phyloP scores from a whole-genome alignment of 208 protist species.

The Acanthamoeba healyi region DNA sequence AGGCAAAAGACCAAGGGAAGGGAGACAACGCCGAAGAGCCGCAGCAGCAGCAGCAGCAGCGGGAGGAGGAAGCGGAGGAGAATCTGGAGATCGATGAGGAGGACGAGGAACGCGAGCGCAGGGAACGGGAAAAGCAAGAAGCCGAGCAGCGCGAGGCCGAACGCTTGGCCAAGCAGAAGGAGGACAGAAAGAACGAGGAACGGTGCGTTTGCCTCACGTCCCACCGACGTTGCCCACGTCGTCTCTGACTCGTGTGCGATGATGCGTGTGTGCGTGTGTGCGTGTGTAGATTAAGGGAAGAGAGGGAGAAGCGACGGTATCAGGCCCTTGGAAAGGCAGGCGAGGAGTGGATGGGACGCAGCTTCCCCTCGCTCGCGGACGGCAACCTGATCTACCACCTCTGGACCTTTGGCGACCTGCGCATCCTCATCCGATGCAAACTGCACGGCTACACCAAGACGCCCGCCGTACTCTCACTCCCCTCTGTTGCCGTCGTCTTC shows the following conservation, averaged over 20 bases:
- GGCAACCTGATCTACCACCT: constrained; percentile 64
- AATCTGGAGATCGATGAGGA: neutral
- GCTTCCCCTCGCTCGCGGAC: constrained; percentile 50
- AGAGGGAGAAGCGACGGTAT: neutral
- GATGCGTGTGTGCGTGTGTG: neutral
- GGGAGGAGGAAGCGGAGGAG: neutral
- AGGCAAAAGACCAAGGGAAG: too few relatives aligned
- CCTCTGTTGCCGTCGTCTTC: too few relatives aligned
- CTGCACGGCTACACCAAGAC: constrained; percentile 51
- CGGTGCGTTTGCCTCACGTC: neutral
- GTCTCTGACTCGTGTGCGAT: neutral
- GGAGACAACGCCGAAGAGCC: neutral
- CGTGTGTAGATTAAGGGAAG: neutral
- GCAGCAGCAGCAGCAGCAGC: neutral
- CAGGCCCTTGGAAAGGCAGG: neutral
- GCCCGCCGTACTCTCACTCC: neutral
- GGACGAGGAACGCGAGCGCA: neutral
- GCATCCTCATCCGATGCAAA: constrained; percentile 51
- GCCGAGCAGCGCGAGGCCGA: neutral
- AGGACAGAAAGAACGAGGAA: constrained; percentile 10
- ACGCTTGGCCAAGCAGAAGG: neutral
- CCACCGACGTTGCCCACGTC: neutral
- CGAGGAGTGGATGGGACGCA: constrained; percentile 56
- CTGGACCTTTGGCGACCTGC: constrained; percentile 51
- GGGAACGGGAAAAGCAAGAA: neutral